Evolutionary conservation across 2,329 filamentous ascomycete genomes (phyloP).

Genomic region (Exserohilum turcica): DNA sequence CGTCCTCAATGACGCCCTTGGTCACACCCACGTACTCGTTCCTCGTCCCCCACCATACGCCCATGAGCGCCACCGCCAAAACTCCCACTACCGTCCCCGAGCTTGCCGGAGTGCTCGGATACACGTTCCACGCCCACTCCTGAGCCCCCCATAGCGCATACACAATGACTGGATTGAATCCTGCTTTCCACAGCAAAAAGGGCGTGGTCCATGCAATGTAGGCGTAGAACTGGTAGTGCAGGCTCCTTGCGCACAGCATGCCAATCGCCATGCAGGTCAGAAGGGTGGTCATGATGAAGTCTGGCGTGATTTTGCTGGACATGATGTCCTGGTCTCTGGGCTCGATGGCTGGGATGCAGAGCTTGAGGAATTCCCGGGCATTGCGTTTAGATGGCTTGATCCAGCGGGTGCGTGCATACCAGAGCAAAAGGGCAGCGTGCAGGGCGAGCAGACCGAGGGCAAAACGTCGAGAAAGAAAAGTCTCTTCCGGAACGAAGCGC

Average conservation of each 20-base stretch:
- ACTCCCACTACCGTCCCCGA: slow-evolving; percentile 72
- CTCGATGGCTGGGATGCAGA: slow-evolving; percentile 52
- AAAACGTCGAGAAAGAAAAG: slow-evolving; percentile 75
- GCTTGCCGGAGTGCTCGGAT: slow-evolving; percentile 74
- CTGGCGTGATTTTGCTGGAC: slow-evolving; percentile 65
- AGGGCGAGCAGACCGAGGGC: slow-evolving; percentile 67
- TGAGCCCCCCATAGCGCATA: slow-evolving; percentile 75
- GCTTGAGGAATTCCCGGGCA: slow-evolving; percentile 59
- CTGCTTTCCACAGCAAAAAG: slow-evolving; percentile 81
- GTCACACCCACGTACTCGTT: slow-evolving; percentile 49
- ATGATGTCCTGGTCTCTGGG: slow-evolving; percentile 60
- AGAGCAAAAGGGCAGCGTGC: slow-evolving; percentile 68
- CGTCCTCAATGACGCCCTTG: slow-evolving; percentile 32
- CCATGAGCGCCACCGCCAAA: slow-evolving; percentile 68
- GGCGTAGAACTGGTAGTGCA: slow-evolving; percentile 95
- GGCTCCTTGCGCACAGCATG: slow-evolving; percentile 80
- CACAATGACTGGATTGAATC: slow-evolving; percentile 69
- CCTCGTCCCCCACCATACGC: slow-evolving; percentile 64
- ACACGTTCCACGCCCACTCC: slow-evolving; percentile 94
- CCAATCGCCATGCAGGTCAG: slow-evolving; percentile 79
- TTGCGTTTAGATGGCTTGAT: slow-evolving; percentile 68
- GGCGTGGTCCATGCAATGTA: slow-evolving; percentile 90
- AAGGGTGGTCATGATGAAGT: slow-evolving; percentile 76
- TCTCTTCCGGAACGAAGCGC: slow-evolving; percentile 86
- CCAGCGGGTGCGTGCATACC: slow-evolving; percentile 74